These are phyloP conservation scores for Polychaeton citri DNA, from an alignment of 2,329 filamentous ascomycete species.

Conservation along the genomic window DNA sequence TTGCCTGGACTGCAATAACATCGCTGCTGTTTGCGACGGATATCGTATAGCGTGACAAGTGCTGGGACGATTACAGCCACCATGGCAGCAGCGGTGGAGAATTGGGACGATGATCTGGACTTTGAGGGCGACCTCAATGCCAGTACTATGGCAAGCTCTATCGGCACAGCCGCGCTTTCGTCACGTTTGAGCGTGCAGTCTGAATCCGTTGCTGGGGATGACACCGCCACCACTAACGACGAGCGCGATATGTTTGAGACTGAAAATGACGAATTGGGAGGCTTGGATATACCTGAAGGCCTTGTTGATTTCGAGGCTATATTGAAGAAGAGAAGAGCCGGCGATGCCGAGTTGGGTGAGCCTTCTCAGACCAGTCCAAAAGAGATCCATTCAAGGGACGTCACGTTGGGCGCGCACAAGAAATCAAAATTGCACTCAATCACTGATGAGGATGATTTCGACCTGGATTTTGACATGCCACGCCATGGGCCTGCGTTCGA, in stretches of 20 bases:
- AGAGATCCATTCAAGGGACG: constrained; percentile 17
- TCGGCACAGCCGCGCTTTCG: constrained; percentile 61
- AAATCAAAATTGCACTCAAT: constrained; percentile 17
- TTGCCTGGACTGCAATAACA: too few relatives aligned
- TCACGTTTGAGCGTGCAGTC: constrained; percentile 72
- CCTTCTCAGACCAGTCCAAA: constrained; percentile 13
- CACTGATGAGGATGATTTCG: constrained; percentile 47
- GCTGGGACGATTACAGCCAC: too few relatives aligned
- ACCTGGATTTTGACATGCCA: constrained; percentile 52
- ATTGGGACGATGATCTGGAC: constrained; percentile 44
- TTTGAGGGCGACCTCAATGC: constrained; percentile 52
- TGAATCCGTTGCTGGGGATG: constrained; percentile 62
- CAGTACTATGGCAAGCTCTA: constrained; percentile 38
- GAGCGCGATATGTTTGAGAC: constrained; percentile 44
- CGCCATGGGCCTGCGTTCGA: constrained; percentile 45
- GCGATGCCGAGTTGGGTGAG: constrained; percentile 24
- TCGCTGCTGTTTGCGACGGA: too few relatives aligned
- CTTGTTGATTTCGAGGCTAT: constrained; percentile 73
- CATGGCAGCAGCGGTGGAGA: constrained; percentile 57
- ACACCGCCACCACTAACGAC: constrained; percentile 67
- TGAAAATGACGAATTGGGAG: constrained; percentile 83
- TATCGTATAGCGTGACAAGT: too few relatives aligned
- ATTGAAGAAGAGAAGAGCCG: constrained; percentile 55
- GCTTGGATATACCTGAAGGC: constrained; percentile 71
- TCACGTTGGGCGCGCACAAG: constrained; percentile 23